phyloP scores from a whole-genome alignment of 441 rosid species.

The Corymbia calophylla region DNA sequence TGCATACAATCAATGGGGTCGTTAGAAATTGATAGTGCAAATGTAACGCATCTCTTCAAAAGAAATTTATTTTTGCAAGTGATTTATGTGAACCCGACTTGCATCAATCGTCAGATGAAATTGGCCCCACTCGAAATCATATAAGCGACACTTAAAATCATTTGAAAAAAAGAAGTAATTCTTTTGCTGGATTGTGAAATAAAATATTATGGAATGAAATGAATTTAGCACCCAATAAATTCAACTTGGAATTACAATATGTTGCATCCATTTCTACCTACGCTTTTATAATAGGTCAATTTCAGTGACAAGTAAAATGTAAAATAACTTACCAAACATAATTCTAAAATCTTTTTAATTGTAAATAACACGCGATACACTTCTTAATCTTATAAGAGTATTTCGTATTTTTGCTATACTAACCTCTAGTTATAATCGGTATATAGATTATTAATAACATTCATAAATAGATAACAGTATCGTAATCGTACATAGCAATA shows the following conservation, averaged over 20 bases:
- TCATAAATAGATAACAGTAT: background rate
- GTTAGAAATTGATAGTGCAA: background rate
- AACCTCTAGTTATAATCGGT: background rate
- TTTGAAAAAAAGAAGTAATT: background rate
- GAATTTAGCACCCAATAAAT: background rate
- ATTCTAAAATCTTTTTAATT: background rate
- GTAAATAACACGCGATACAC: background rate
- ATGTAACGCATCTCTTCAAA: fast-evolving
- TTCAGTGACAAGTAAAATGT: background rate
- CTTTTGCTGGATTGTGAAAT: background rate
- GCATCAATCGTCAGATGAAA: background rate
- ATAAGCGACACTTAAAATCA: background rate
- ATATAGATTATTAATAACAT: background rate
- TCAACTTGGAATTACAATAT: background rate
- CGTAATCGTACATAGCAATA: background rate
- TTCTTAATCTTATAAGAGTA: background rate
- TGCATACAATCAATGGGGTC: background rate
- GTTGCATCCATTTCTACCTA: background rate
- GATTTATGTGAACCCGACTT: background rate
- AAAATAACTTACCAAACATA: background rate
- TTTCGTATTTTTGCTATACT: background rate
- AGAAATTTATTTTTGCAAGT: background rate
- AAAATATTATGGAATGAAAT: background rate
- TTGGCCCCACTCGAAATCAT: background rate
- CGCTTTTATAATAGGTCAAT: background rate